Conservation (phyloP, 2,329 filamentous ascomycete genomes). For the Aspergillus piperis region DNA sequence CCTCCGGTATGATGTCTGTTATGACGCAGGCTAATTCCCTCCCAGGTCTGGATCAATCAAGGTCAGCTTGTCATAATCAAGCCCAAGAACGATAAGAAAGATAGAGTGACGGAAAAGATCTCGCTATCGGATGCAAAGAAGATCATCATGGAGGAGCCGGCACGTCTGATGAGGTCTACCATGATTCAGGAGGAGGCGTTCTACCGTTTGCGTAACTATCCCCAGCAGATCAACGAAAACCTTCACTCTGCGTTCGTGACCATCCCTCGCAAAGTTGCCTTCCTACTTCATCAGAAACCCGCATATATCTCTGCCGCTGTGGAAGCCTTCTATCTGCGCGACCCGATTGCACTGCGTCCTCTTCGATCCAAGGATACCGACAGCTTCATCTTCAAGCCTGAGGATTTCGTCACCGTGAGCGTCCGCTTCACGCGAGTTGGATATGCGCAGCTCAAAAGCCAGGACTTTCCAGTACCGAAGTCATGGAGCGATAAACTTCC, state of each 20-base stretch:
- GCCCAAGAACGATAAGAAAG: slow-evolving; percentile 49
- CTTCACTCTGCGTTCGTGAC: slow-evolving; percentile 74
- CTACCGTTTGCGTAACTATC: slow-evolving; percentile 82
- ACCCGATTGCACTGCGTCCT: slow-evolving; percentile 72
- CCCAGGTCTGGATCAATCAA: slow-evolving; percentile 77
- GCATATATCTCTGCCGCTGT: slow-evolving; percentile 78
- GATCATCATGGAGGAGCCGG: slow-evolving; percentile 59
- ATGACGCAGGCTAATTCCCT: background rate
- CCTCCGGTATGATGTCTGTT: background rate
- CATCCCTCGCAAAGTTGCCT: slow-evolving; percentile 79
- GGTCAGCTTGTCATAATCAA: slow-evolving; percentile 73
- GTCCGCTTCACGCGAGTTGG: slow-evolving; percentile 83
- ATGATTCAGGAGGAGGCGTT: slow-evolving; percentile 87
- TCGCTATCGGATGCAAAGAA: slow-evolving; percentile 65
- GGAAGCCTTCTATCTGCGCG: slow-evolving; percentile 89
- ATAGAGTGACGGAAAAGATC: slow-evolving; percentile 50
- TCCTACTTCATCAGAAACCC: slow-evolving; percentile 73
- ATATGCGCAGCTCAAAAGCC: slow-evolving; percentile 86
- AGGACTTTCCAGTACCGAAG: slow-evolving; percentile 71
- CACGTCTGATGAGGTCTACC: slow-evolving; percentile 67
- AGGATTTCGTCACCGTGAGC: slow-evolving; percentile 77
- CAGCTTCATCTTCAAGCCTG: slow-evolving; percentile 67
- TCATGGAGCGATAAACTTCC: slow-evolving; percentile 53
- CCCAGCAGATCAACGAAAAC: slow-evolving; percentile 69
- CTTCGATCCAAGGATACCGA: slow-evolving; percentile 60